These are phyloP conservation scores for Saccharomycopsis olivae DNA, from an alignment of 805 yeast species.

Conservation along the genomic window DNA sequence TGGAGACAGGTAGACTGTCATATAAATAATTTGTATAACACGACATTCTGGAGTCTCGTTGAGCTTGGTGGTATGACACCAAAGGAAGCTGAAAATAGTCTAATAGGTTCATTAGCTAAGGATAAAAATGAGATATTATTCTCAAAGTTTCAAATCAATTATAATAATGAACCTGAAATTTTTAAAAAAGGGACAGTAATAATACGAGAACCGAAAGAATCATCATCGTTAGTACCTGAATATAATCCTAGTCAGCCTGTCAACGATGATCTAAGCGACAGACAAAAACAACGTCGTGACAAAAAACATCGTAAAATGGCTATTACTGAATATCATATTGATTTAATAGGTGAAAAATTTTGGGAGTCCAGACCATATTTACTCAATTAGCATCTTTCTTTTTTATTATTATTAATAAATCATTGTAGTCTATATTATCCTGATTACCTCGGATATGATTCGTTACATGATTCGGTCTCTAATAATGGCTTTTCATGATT, in stretches of 20 bases:
- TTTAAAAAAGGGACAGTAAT: slow-evolving; percentile 74
- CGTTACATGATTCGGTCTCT: too few relatives aligned
- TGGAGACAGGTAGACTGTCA: slow-evolving; percentile 98
- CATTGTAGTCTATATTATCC: too few relatives aligned
- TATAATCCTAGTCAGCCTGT: background rate
- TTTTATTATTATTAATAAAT: too few relatives aligned
- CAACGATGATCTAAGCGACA: slow-evolving; percentile 21
- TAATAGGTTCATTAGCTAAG: slow-evolving; percentile 67
- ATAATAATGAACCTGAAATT: slow-evolving; percentile 83
- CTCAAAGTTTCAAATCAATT: slow-evolving; percentile 68
- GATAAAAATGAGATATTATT: slow-evolving; percentile 89
- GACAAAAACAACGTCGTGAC: slow-evolving; percentile 41
- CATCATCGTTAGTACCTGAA: slow-evolving; percentile 7
- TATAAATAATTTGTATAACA: slow-evolving; percentile 88
- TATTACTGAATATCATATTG: slow-evolving; percentile 40
- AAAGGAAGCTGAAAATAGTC: slow-evolving; percentile 66
- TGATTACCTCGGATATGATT: too few relatives aligned
- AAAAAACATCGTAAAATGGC: slow-evolving; percentile 40
- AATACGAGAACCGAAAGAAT: slow-evolving; percentile 34
- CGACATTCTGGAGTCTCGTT: slow-evolving; percentile 85
- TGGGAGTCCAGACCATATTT: slow-evolving; percentile 41
- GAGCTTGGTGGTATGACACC: slow-evolving; percentile 57
- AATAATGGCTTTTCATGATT: too few relatives aligned
- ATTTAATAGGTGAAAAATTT: slow-evolving; percentile 52
- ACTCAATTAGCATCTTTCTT: too few relatives aligned